Percentiles rank a stretch among this genome's conserved stretches.
phyloP scores from a whole-genome alignment of 2,329 filamentous ascomycete species.

The Penicillium olsonii region DNA sequence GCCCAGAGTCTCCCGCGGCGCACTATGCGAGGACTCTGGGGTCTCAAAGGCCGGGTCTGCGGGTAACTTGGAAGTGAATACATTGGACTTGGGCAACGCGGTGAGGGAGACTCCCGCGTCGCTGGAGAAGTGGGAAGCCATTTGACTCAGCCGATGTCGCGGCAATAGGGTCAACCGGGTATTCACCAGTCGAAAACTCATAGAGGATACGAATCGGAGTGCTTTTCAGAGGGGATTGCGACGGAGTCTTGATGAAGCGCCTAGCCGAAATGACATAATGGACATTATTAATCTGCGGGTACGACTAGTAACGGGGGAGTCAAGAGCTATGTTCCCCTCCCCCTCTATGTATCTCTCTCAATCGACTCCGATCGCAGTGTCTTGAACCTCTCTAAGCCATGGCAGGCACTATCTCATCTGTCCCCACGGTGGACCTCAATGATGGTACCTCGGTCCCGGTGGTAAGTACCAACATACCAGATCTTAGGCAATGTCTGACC shows the following conservation, averaged over 20 bases:
- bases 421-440: slow-evolving; percentile 57
- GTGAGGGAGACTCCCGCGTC: slow-evolving; percentile 38
- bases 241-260: too few species aligned
- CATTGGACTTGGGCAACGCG: slow-evolving; percentile 64
- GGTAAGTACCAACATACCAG: slow-evolving; percentile 37
- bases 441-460: slow-evolving; percentile 59
- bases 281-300: slow-evolving; percentile 19
- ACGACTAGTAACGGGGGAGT: too few species aligned
- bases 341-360: too few species aligned
- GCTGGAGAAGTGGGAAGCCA: slow-evolving; percentile 47
- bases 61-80: slow-evolving; percentile 68
- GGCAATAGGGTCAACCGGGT: slow-evolving; percentile 28
- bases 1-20: slow-evolving; percentile 72
- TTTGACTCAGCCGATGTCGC: slow-evolving; percentile 43
- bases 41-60: slow-evolving; percentile 78
- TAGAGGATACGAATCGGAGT: too few species aligned
- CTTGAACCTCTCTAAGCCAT: slow-evolving; percentile 2
- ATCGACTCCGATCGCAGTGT: too few species aligned
- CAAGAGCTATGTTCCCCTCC: too few species aligned
- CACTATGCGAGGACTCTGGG: slow-evolving; percentile 76
- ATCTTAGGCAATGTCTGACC: slow-evolving; percentile 4
- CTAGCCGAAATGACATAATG: slow-evolving; percentile 23
- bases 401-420: slow-evolving; percentile 10
- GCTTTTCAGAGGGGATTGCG: too few species aligned
- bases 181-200: slow-evolving; percentile 8